A percentile compares a stretch with the other conserved stretches of the same genome.
Evolutionary conservation across 345 rosid species (phyloP).

Genomic region (Salix suchowensis): DNA sequence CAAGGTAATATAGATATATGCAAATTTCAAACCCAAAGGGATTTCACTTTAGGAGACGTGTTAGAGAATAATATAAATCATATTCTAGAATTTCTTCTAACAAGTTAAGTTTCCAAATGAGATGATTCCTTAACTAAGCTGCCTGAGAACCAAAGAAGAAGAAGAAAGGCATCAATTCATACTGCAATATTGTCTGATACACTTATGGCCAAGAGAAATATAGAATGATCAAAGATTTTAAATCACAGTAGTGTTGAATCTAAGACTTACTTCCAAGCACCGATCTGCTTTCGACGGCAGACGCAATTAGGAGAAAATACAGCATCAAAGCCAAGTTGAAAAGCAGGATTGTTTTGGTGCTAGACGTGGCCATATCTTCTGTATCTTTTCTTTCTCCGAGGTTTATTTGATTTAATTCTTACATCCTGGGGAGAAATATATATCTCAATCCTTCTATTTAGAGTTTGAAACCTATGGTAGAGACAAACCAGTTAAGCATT

Average conservation of each 20-base stretch:
- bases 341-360: not conserved
- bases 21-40: too few relatives aligned
- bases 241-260: not conserved
- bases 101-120: too few relatives aligned
- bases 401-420: not conserved
- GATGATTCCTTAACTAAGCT: too few relatives aligned
- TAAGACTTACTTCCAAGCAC: not conserved
- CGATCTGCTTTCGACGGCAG: slow-evolving; percentile 14
- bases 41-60: too few relatives aligned
- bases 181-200: not conserved
- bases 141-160: too few relatives aligned
- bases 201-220: not conserved
- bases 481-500: not conserved
- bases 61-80: too few relatives aligned
- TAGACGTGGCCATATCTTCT: slow-evolving; percentile 5
- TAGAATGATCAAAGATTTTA: not conserved
- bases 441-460: not conserved
- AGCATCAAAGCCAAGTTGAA: slow-evolving; percentile 9
- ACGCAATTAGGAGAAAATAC: slow-evolving; percentile 14
- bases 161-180: too few relatives aligned
- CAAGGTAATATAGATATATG: too few relatives aligned
- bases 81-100: too few relatives aligned
- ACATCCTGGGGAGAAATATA: not conserved
- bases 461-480: not conserved
- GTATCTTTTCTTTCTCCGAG: not conserved